These are phyloP conservation scores for Schrenkiella parvula DNA, from an alignment of 345 rosid genomes.

Conservation along the genomic window DNA sequence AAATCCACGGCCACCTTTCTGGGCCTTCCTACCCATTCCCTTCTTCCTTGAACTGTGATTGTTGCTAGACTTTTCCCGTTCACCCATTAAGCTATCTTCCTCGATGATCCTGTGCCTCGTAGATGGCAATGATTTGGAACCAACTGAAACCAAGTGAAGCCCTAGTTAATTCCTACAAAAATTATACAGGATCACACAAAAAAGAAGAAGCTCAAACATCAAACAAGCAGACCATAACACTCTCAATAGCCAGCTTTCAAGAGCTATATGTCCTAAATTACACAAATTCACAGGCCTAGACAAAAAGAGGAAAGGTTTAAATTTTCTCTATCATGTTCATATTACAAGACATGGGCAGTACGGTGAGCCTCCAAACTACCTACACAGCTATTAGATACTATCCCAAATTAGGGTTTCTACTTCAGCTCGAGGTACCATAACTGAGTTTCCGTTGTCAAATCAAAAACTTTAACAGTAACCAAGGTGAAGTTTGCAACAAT, in stretches of 20 bases:
- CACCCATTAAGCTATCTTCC: constrained; percentile 50
- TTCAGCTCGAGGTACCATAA: neutral
- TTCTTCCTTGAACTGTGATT: constrained; percentile 36
- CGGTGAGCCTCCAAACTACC: neutral
- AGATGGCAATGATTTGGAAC: constrained; percentile 46
- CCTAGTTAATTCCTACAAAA: constrained; percentile 10
- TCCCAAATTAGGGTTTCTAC: neutral
- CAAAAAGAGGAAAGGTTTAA: neutral
- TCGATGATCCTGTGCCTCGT: constrained; percentile 29
- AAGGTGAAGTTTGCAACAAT: neutral
- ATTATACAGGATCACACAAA: neutral
- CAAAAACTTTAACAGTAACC: too few species aligned
- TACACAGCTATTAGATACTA: neutral
- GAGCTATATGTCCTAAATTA: neutral
- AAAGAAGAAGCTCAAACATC: neutral
- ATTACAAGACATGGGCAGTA: too few species aligned
- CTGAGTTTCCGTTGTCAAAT: neutral
- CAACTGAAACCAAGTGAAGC: constrained; percentile 50
- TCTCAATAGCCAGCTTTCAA: neutral
- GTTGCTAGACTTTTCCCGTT: constrained; percentile 41
- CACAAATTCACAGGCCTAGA: too few species aligned
- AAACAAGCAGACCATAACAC: constrained; percentile 13
- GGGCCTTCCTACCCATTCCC: constrained; percentile 49
- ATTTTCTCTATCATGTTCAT: constrained; percentile 2
- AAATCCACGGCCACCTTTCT: constrained; percentile 42